Conservation (phyloP, 192 early-diverging fungal genomes). For the Dispira simplex region DNA sequence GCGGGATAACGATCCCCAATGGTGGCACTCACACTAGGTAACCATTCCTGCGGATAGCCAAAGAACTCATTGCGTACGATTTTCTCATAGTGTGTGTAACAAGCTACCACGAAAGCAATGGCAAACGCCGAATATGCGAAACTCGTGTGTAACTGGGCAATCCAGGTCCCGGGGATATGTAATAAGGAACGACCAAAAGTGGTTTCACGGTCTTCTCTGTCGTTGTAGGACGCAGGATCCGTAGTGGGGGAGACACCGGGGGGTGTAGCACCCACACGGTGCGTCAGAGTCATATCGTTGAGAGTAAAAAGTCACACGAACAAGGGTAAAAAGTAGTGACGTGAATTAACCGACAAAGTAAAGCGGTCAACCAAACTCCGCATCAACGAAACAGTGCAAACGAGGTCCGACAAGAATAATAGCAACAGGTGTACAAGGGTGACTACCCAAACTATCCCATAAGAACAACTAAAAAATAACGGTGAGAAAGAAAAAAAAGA, state of each 20-base stretch:
- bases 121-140: slow-evolving; percentile 39
- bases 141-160: slow-evolving; percentile 1
- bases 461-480: slow-evolving; percentile 5
- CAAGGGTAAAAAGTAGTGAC: background rate
- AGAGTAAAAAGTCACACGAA: background rate
- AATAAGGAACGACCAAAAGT: background rate
- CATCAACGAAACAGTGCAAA: too few relatives aligned
- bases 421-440: background rate
- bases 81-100: slow-evolving; percentile 63
- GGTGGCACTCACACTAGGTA: slow-evolving; percentile 65
- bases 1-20: slow-evolving; percentile 72
- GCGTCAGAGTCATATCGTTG: background rate
- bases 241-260: background rate
- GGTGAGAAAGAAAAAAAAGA: slow-evolving; percentile 6
- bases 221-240: background rate
- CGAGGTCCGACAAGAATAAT: background rate
- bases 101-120: slow-evolving; percentile 44
- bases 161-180: background rate
- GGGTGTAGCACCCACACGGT: background rate
- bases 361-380: too few relatives aligned
- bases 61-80: slow-evolving; percentile 64
- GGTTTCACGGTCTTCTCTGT: background rate
- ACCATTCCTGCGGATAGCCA: slow-evolving; percentile 67
- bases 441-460: background rate
- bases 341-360: too few relatives aligned